These are phyloP conservation scores for Fusarium solani-melongenae DNA, from an alignment of 2,329 filamentous ascomycete genomes.

Conservation along the genomic window DNA sequence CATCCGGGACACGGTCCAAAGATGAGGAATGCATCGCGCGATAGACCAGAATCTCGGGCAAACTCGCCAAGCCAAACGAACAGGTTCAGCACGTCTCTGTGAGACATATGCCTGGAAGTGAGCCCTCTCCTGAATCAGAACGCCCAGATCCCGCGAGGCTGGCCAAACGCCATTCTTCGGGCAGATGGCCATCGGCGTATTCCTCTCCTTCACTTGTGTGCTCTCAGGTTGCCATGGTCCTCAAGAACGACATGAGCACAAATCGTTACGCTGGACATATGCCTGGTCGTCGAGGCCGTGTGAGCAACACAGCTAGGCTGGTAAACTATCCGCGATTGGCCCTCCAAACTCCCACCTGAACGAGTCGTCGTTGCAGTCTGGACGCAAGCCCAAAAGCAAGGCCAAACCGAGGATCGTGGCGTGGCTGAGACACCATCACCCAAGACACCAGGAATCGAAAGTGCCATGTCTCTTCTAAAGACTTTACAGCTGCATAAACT, in stretches of 20 bases:
- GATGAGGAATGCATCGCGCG: conserved; percentile 10
- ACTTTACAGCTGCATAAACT: neutral
- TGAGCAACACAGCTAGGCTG: neutral
- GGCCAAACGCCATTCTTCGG: neutral
- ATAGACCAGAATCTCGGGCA: neutral
- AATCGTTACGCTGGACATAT: neutral
- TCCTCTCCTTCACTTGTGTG: neutral
- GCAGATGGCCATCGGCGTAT: neutral
- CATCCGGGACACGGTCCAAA: neutral
- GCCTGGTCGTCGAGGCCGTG: neutral
- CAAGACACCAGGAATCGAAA: neutral
- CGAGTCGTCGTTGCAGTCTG: neutral
- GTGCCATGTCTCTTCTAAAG: neutral
- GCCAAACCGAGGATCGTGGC: neutral
- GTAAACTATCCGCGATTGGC: neutral
- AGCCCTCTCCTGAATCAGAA: neutral
- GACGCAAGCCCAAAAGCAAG: neutral
- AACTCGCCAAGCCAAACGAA: neutral
- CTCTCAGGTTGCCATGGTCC: neutral
- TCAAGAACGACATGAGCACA: neutral
- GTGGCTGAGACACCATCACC: conserved; percentile 5
- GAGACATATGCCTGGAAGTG: neutral
- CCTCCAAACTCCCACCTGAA: neutral
- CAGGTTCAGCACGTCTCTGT: neutral
- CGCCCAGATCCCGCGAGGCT: neutral